These are phyloP conservation scores for Cyathus striatus DNA, from an alignment of 768 basidiomycete genomes.

Conservation along the genomic window DNA sequence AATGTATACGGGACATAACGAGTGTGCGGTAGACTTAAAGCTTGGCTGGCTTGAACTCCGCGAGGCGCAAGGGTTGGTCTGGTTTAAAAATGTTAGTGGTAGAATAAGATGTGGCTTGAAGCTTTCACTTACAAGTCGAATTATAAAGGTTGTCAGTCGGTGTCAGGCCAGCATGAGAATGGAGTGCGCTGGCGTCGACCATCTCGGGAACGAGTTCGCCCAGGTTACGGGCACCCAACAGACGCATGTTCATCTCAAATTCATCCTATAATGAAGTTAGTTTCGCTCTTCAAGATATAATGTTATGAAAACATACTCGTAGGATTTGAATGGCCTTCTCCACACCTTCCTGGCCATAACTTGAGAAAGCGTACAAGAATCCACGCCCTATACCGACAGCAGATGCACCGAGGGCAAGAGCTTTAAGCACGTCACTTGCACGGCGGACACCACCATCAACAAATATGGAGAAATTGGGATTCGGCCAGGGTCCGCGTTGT, in stretches of 20 bases:
- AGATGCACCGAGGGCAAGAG: constrained; percentile 84
- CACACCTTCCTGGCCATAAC: constrained; percentile 79
- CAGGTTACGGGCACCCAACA: constrained; percentile 73
- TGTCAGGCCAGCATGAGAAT: constrained; percentile 18
- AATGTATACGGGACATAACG: too few relatives aligned
- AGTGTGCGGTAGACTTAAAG: neutral
- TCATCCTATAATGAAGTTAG: constrained; percentile 60
- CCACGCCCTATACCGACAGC: constrained; percentile 78
- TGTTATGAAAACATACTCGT: constrained; percentile 49
- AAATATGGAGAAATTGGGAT: constrained; percentile 77
- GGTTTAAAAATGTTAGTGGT: constrained; percentile 1
- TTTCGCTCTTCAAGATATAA: neutral
- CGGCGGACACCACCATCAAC: constrained; percentile 94
- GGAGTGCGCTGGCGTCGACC: constrained; percentile 60
- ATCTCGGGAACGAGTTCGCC: constrained; percentile 75
- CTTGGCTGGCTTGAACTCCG: constrained; percentile 12
- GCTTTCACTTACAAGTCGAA: constrained; percentile 21
- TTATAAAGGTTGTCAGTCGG: constrained; percentile 23
- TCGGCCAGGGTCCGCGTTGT: constrained; percentile 68
- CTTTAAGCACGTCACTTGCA: constrained; percentile 87
- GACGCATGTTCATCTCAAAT: constrained; percentile 90
- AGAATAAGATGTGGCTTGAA: neutral
- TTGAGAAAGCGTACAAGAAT: constrained; percentile 75
- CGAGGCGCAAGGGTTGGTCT: constrained; percentile 24
- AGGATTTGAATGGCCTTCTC: constrained; percentile 69